phyloP scores from a whole-genome alignment of 169 alveolate species.

The Plasmodium gonderi region DNA sequence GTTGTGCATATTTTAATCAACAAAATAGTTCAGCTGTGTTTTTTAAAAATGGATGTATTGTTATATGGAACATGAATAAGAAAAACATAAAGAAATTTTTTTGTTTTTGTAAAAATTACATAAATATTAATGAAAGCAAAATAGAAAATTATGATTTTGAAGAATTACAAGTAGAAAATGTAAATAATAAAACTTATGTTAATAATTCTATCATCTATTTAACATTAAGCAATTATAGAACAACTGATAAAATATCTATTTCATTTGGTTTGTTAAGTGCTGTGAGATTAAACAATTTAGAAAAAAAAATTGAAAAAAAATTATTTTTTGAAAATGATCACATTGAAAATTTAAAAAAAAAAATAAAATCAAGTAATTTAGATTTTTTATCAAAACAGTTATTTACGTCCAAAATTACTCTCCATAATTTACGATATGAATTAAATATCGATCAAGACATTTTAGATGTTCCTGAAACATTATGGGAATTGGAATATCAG shows the following conservation, averaged over 20 bases:
- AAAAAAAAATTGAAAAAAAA: conserved; percentile 73
- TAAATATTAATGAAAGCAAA: neutral
- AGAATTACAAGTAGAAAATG: conserved; percentile 71
- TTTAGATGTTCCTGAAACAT: conserved; percentile 78
- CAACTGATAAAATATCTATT: conserved; percentile 68
- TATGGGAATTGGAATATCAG: conserved; percentile 83
- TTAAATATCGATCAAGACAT: conserved; percentile 77
- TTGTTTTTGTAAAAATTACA: conserved; percentile 1
- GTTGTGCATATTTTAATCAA: conserved; percentile 71
- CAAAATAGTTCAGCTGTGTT: conserved; percentile 69
- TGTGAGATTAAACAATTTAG: conserved; percentile 66
- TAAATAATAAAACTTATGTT: conserved; percentile 60
- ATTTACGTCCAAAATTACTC: conserved; percentile 62
- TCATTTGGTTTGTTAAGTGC: conserved; percentile 72
- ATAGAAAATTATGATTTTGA: conserved; percentile 60
- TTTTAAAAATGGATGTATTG: conserved; percentile 75
- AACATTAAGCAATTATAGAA: conserved; percentile 34
- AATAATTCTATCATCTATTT: conserved; percentile 63
- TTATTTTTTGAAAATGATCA: conserved; percentile 72
- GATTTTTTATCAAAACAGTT: conserved; percentile 65
- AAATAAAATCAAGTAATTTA: conserved; percentile 63
- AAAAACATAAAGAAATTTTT: conserved; percentile 45
- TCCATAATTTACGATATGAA: conserved; percentile 67
- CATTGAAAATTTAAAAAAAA: conserved; percentile 64
- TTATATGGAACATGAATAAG: conserved; percentile 73